Evolutionary conservation across 306 rosid genomes (phyloP), one percentile per base, ranked within the genome.

Genomic region (Dalbergia oliveri): DNA sequence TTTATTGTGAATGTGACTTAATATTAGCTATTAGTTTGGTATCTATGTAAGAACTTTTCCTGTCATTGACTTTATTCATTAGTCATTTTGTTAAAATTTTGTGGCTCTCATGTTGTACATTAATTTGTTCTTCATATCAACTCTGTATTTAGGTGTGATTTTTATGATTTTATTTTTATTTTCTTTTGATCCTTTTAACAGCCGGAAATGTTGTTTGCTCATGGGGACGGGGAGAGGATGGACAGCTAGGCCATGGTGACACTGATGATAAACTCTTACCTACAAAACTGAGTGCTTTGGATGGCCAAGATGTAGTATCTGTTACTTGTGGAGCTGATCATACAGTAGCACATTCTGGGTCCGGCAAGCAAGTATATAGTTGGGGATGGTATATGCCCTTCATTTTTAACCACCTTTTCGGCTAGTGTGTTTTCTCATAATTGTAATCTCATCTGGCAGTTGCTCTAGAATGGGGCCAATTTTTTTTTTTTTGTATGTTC

Each of bases 221-320:
- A 8, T 95, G 99, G 99, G 99, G 99, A 61, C 81, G 99, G 69
- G 99, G 98, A 67, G 99, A 95, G 88, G 99, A 95, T 73, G 99
- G 99, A 18, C 99, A 95, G 74, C 84, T 95, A 79, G 99, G 99
- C 61, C 97, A 88, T 80, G 99, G 98, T 41, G 97, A 95, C 80
- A 90, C 98, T 1, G 94, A 88, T 34, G 99, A 95, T 79, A 81
- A 94, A 67, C 84, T 80, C 72, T 59, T 77, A 7, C 98, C 99
- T 0, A 93, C 94, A 35, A 92, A 86, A 61, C 72, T 93, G 65
- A 93, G 93, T 39, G 92, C 92, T 9, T 77, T 95, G 88, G 93
- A 93, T 79, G 97, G 75, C 67, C 96, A 75, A 47, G 89, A 93
- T 13, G 88, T 93, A 59, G 88, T 78, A 23, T 88, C 91, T 58